Evolutionary conservation across 805 yeast species (phyloP).

Genomic region (Saccharomycopsis selenospora): DNA sequence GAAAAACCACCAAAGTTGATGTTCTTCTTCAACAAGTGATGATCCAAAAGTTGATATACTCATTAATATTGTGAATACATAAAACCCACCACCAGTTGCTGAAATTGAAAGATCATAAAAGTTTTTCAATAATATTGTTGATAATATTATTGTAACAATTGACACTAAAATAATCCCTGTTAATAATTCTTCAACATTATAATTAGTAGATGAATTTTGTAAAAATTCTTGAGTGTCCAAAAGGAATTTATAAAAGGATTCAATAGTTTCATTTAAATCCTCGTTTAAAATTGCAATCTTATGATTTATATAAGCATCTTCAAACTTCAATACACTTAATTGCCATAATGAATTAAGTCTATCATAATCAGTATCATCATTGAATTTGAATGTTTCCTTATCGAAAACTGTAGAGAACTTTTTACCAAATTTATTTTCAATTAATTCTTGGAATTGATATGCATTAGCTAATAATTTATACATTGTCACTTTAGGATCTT

Average conservation of each 20-base stretch:
- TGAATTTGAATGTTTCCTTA: neutral
- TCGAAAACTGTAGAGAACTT: conserved; percentile 21
- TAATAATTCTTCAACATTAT: conserved; percentile 47
- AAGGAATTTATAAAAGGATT: conserved; percentile 33
- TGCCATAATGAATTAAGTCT: conserved; percentile 21
- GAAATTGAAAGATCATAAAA: conserved; percentile 10
- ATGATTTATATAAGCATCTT: neutral
- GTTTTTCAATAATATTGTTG: neutral
- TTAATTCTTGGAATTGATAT: conserved; percentile 44
- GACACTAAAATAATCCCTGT: conserved; percentile 24
- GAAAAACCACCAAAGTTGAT: conserved; percentile 91
- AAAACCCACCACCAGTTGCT: conserved; percentile 21
- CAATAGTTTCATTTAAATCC: conserved; percentile 12
- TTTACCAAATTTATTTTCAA: conserved; percentile 34
- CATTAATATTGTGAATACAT: conserved; percentile 31
- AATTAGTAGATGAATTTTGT: conserved; percentile 63
- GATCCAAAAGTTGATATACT: conserved; percentile 69
- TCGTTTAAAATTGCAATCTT: neutral
- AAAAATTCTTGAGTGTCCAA: conserved; percentile 41
- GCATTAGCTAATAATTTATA: conserved; percentile 46
- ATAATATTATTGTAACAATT: conserved; percentile 1
- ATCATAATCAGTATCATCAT: conserved; percentile 11
- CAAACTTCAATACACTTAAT: conserved; percentile 12
- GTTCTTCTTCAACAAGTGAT: conserved; percentile 91
- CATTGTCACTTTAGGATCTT: conserved; percentile 28